These are phyloP conservation scores for Volvox africanus DNA, from an alignment of 139 green algal species.

Conservation along the genomic window DNA sequence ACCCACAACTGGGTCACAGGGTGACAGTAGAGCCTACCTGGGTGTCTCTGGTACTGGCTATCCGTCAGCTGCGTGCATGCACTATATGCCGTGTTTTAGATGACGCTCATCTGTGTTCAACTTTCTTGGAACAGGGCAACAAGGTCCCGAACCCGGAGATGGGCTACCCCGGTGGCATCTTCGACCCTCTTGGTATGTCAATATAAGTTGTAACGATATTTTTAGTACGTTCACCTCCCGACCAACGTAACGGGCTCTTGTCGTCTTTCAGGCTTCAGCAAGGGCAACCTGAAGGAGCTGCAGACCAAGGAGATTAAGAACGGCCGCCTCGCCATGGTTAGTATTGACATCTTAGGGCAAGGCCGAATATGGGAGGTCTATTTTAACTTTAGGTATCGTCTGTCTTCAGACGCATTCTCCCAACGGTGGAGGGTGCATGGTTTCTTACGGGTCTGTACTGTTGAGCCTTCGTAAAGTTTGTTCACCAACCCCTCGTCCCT, in stretches of 20 bases:
- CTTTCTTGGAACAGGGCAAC: slow-evolving; percentile 48
- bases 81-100: too few species aligned
- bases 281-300: slow-evolving; percentile 75
- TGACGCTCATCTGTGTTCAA: too few species aligned
- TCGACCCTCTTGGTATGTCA: slow-evolving; percentile 79
- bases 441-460: too few species aligned
- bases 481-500: background rate
- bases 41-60: too few species aligned
- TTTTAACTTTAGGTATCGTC: too few species aligned
- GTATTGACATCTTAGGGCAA: background rate
- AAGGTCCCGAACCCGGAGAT: slow-evolving; percentile 81
- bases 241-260: background rate
- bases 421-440: too few species aligned
- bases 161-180: slow-evolving; percentile 86
- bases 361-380: too few species aligned
- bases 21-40: too few species aligned
- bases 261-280: slow-evolving; percentile 68
- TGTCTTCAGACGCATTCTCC: too few species aligned
- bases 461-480: too few species aligned
- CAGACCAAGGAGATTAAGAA: slow-evolving; percentile 95
- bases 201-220: background rate
- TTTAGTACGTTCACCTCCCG: background rate
- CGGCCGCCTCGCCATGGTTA: slow-evolving; percentile 59
- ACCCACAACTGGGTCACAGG: too few species aligned
- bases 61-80: too few species aligned